Base-by-base conservation (phyloP, 306 rosid species). In the Castanea crenata region DNA sequence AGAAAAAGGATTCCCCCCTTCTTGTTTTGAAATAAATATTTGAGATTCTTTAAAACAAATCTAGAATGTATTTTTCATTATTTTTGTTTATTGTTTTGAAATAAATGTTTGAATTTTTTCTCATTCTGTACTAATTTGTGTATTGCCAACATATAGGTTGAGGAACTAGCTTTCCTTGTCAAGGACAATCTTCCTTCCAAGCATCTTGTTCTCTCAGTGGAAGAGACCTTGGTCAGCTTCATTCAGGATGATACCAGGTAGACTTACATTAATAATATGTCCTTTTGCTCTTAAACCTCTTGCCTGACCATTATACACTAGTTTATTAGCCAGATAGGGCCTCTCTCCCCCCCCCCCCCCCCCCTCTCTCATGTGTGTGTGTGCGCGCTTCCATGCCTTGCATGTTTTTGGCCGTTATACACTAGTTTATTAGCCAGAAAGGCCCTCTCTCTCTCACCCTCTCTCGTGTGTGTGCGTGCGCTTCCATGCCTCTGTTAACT, bases 141-240 rank as follows among this genome's bases (percentile, higher is more conserved):
- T 78, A 31, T 55, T 32, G 71, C 29, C 58, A n/a, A 70, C 49
- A 69, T 79, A 79, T 86, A 95, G 99, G 99, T 95, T 74, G 97
- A 95, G 89, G 99, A 95, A 73, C 86, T 95, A 92, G 99, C 99
- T 83, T 93, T 76, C 83, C 96, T 95, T 77, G 90, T 95, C 16
- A 93, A 91, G 91, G 99, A 95, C 88, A 95, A 95, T 82, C 99
- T 95, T 87, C 87, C 88, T 56, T 90, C 97, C 84, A 95, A 93
- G 91, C 98, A 93, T 93, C 96, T 93, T 81, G 93, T 95, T 87
- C 97, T 95, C 76, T 84, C 94, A 18, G 90, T 95, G 88, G 99
- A 95, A 85, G 97, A 93, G 85, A 78, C 85, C 35, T 80, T 95
- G 35, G 88, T 95, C 69, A 87, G 91, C 81, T 95, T 85, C 85